phyloP scores from a whole-genome alignment of 1,284 basidiomycete species.

The Trametes versicolor region DNA sequence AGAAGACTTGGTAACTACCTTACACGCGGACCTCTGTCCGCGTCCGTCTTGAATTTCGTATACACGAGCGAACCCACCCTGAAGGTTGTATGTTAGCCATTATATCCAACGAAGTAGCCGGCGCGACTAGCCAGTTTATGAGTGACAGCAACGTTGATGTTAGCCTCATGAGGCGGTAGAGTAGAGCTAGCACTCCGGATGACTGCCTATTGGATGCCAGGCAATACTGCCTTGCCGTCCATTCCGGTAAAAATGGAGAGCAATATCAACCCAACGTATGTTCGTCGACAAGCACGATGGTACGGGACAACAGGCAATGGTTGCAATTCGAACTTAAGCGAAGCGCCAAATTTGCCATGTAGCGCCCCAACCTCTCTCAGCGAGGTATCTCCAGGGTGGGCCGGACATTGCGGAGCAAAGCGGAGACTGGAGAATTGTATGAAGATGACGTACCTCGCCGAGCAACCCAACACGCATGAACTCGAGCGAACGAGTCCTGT shows the following conservation, averaged over 20 bases:
- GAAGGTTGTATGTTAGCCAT: not conserved
- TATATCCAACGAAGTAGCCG: not conserved
- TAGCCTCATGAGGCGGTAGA: no score
- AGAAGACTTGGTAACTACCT: slow-evolving; percentile 86
- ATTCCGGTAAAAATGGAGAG: no score
- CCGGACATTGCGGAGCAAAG: no score
- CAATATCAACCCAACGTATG: not conserved
- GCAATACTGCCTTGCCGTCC: no score
- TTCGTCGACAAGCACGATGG: not conserved
- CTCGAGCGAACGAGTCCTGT: slow-evolving; percentile 65
- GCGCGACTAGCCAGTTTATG: no score
- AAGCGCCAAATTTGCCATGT: no score
- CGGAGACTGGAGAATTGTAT: no score
- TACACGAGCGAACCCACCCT: slow-evolving; percentile 93
- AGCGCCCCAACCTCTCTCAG: no score
- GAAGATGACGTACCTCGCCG: slow-evolving; percentile 75
- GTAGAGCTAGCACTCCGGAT: no score
- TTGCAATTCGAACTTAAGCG: not conserved
- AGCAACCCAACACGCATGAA: slow-evolving; percentile 83
- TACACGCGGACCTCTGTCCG: slow-evolving; percentile 80
- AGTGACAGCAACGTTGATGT: no score
- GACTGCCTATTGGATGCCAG: no score
- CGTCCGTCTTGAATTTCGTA: slow-evolving; percentile 84
- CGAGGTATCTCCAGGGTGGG: no score
- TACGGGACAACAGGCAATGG: not conserved